Base-by-base conservation (phyloP, 192 early-diverging fungal species). In the Dissophora globulifera region DNA sequence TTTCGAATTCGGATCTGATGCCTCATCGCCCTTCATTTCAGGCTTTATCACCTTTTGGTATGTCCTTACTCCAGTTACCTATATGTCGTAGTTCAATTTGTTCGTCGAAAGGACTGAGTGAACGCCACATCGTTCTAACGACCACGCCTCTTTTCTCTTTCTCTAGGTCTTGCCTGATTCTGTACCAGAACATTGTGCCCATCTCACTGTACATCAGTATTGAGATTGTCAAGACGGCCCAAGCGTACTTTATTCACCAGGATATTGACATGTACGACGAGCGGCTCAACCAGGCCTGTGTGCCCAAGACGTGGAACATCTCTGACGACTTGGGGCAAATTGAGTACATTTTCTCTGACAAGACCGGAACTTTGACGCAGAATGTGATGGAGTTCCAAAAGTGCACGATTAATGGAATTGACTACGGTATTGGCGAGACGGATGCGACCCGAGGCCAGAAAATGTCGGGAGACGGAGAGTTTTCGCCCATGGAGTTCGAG, bases 331-430 rank as follows among this genome's bases (percentile, higher is more conserved):
- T 98, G 11, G 95, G 95, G 10, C 93, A 96, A 72, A 94, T 99
- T 31, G 93, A 96, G 75, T 98, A 98, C 81, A 88, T 98, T 13
- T 98, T 99, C 68, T 93, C 92, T 23, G 97, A 99, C 82, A 99
- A 99, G 56, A 99, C 97, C 0, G 96, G 97, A 9, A 99, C 97
- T 2, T 78, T 99, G 41, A 99, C 97, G 0, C 91, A 94, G 66
- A 99, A 99, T 69, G 88, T 96, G 9, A 99, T 99, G 97, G 93
- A 93, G 79, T 96, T 96, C 62, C 90, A 91, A 47, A 91, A 93
- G 70, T 96, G 95, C 79, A 91, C 93, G 0, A 95, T 96, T 49
- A 89, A 89, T 29, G 97, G 95, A 16, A 81, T 88, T 16, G 80
- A 92, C 12, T 97, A 96, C 67, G 95, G 95, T 50, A 50, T 83